Conservation (phyloP, 2,329 filamentous ascomycete species). For the Acrodontium crateriforme region DNA sequence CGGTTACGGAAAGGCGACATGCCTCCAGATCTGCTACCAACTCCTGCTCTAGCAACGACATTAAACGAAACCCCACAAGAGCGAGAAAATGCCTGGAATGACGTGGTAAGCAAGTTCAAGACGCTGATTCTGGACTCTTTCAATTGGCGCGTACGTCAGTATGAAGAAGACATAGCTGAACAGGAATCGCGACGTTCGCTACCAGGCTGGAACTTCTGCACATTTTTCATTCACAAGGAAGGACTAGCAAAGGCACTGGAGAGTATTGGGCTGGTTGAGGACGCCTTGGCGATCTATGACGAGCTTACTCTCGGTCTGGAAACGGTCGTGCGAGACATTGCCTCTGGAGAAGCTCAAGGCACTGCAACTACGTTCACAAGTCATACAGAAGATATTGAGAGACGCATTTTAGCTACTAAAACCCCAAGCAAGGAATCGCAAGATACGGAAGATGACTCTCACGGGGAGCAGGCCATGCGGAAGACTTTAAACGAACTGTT, state of each 20-base stretch:
- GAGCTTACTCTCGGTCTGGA: slow-evolving; percentile 83
- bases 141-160: slow-evolving; percentile 78
- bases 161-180: slow-evolving; percentile 93
- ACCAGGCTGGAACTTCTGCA: slow-evolving; percentile 98
- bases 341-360: slow-evolving; percentile 43
- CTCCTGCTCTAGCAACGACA: slow-evolving; percentile 28
- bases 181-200: slow-evolving; percentile 75
- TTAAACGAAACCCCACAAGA: slow-evolving; percentile 64
- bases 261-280: slow-evolving; percentile 87
- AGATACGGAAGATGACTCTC: slow-evolving; percentile 7
- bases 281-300: slow-evolving; percentile 88
- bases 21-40: slow-evolving; percentile 32
- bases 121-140: slow-evolving; percentile 77
- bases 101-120: slow-evolving; percentile 78
- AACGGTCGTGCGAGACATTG: slow-evolving; percentile 62
- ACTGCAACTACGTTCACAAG: slow-evolving; percentile 59
- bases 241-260: slow-evolving; percentile 88
- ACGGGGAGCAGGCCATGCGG: too few relatives aligned
- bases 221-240: slow-evolving; percentile 96
- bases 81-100: slow-evolving; percentile 66
- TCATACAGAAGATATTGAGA: slow-evolving; percentile 55
- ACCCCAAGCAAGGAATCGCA: slow-evolving; percentile 8
- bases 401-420: slow-evolving; percentile 11
- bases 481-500: slow-evolving; percentile 7
- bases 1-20: slow-evolving; percentile 46